Conservation (phyloP, 805 yeast species). For the Ogataea pini region DNA sequence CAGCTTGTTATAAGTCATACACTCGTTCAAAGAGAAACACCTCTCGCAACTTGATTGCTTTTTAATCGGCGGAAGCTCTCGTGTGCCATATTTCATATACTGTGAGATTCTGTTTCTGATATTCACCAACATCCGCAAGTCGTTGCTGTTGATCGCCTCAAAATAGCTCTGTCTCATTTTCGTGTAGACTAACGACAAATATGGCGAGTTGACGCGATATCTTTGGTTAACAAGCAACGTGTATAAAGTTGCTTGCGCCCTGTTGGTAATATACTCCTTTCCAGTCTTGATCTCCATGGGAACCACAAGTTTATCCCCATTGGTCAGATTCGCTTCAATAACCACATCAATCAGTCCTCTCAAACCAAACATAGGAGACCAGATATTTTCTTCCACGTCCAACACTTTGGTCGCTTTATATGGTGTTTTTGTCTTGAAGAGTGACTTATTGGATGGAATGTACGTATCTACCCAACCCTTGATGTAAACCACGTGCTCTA, state of each 20-base stretch:
- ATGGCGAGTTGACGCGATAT: constrained; percentile 65
- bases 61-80: constrained; percentile 55
- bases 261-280: constrained; percentile 61
- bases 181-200: constrained; percentile 74
- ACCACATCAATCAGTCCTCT: constrained; percentile 91
- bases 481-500: constrained; percentile 52
- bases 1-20: constrained; percentile 66
- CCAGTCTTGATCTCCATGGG: constrained; percentile 96
- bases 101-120: constrained; percentile 70
- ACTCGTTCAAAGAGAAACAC: constrained; percentile 56
- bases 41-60: constrained; percentile 57
- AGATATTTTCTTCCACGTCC: constrained; percentile 86
- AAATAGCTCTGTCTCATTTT: constrained; percentile 48
- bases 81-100: constrained; percentile 50
- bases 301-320: constrained; percentile 52
- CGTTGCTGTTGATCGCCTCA: constrained; percentile 49
- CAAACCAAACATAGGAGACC: constrained; percentile 90
- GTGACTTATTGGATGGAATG: constrained; percentile 20
- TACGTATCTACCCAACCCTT: constrained; percentile 53
- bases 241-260: constrained; percentile 85
- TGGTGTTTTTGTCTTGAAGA: constrained; percentile 31
- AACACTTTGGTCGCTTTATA: constrained; percentile 63
- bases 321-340: constrained; percentile 53
- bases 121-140: constrained; percentile 67
- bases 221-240: constrained; percentile 77